Conservation (phyloP, 1,284 basidiomycete species). For the Leccinum angustisporum region DNA sequence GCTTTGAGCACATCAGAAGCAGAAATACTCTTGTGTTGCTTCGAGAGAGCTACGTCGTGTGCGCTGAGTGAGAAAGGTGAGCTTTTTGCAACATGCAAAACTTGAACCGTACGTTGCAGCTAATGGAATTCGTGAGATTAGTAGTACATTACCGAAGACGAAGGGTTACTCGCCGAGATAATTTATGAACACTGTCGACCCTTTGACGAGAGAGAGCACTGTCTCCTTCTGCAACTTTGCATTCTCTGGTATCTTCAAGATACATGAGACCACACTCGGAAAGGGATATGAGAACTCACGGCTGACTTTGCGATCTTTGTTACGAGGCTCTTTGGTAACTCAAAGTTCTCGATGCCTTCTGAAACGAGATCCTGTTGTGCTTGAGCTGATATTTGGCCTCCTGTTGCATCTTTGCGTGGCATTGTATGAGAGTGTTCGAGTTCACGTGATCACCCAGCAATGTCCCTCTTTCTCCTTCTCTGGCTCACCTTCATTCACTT, state of each 20-base stretch:
- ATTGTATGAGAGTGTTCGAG: constrained; percentile 27
- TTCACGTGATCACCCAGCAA: constrained; percentile 4
- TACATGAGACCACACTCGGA: not conserved
- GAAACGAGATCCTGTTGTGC: constrained; percentile 74
- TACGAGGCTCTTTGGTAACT: constrained; percentile 79
- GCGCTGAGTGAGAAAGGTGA: constrained; percentile 50
- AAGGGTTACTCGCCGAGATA: constrained; percentile 66
- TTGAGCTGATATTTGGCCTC: constrained; percentile 59
- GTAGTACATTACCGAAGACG: not conserved
- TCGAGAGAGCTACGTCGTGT: constrained; percentile 81
- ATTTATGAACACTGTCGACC: constrained; percentile 89
- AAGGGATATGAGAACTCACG: constrained; percentile 37
- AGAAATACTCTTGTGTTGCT: constrained; percentile 86
- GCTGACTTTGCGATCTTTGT: constrained; percentile 82
- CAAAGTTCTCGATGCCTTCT: constrained; percentile 83
- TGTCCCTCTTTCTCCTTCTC: constrained; percentile 42
- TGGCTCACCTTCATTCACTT: constrained; percentile 63
- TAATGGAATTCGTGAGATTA: constrained; percentile 27
- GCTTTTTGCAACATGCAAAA: not conserved
- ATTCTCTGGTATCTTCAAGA: constrained; percentile 72
- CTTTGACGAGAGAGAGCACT: constrained; percentile 76
- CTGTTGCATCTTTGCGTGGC: constrained; percentile 61
- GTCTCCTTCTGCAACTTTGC: constrained; percentile 88
- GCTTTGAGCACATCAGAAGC: constrained; percentile 88
- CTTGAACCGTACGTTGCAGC: constrained; percentile 60